phyloP scores from a whole-genome alignment of 495 filamentous ascomycete genomes.

The Corynascus novoguineensis region DNA sequence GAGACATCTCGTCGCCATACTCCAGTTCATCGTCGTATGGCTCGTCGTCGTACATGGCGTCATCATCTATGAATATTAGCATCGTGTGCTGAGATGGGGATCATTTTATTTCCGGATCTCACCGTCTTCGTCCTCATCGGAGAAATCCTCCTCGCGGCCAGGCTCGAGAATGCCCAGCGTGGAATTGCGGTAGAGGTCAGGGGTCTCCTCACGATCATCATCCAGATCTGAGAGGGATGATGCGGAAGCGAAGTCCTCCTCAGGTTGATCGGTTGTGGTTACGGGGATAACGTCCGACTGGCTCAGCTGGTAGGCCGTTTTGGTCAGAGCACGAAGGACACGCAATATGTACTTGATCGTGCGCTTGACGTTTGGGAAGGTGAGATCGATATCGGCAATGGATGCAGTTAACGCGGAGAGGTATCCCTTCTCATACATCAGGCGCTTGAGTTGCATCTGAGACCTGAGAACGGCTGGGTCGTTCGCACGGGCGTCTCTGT shows the following conservation, averaged over 20 bases:
- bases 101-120: constrained; percentile 8
- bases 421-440: constrained; percentile 98
- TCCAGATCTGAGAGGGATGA: constrained; percentile 85
- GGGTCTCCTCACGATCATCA: constrained; percentile 89
- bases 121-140: constrained; percentile 62
- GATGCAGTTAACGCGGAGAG: constrained; percentile 82
- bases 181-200: constrained; percentile 94
- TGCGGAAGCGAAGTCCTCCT: constrained; percentile 84
- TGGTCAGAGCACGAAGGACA: constrained; percentile 78
- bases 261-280: constrained; percentile 61
- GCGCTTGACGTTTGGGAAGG: constrained; percentile 85
- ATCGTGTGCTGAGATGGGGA: neutral
- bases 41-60: constrained; percentile 80
- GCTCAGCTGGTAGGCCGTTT: constrained; percentile 79
- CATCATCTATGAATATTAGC: constrained; percentile 46
- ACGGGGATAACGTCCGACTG: constrained; percentile 65
- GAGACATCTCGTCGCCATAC: constrained; percentile 73
- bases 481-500: constrained; percentile 36
- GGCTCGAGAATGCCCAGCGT: constrained; percentile 92
- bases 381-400: constrained; percentile 91
- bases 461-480: constrained; percentile 37
- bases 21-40: constrained; percentile 83
- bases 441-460: constrained; percentile 72
- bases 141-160: constrained; percentile 70
- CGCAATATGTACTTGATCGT: constrained; percentile 94